Base-by-base conservation (phyloP, 2,329 filamentous ascomycete species). In the Cordyceps sp. region DNA sequence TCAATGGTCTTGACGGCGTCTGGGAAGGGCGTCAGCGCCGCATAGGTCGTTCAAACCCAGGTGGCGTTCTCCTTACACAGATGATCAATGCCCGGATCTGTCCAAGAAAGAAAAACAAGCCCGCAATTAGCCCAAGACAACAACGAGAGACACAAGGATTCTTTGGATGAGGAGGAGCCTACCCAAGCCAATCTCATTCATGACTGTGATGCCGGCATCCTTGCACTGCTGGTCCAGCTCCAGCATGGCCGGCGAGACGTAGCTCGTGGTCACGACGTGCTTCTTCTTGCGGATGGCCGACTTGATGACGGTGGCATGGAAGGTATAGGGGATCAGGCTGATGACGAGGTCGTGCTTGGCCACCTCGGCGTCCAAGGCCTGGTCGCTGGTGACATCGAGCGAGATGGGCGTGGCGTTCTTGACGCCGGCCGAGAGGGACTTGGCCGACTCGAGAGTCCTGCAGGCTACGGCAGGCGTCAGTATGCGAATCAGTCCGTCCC, bases 211-310 rank as follows among this genome's bases (percentile, higher is more conserved):
- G 38, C 85, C 86, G 14, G 88, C 88, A 40, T 78, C 80, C 68
- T 93, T 93, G 54, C 70, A 74, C 45, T 78, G 64, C 46, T 75
- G 64, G 48, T 94, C 79, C 31, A 96, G 73, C 63, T 86, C 88
- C 61, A 78, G 58, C 85, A 94, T 94, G 42, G 83, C 82, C 4
- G 84, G 84, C 5, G 82, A 92, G 43, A 93, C 81, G 52, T 96
- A 96, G 42, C 75, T 84, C 20, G 88, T 94, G 36, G 88, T 94
- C 49, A 96, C 86, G 38, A 96, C 85, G 63, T 96, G 64, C 70
- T 88, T 93, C 80, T 93, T 94, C 48, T 78, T 71, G 48, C 78
- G 73, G 60, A 96, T 94, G 40, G 85, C 88, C 23, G 79, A 76
- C 69, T 93, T 88, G 72, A 94, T 92, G 47, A 94, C 85, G 34